Evolutionary conservation across 805 yeast species (phyloP), one percentile per base, ranked within the genome.

Genomic region (Nakazawaea molendinolei): DNA sequence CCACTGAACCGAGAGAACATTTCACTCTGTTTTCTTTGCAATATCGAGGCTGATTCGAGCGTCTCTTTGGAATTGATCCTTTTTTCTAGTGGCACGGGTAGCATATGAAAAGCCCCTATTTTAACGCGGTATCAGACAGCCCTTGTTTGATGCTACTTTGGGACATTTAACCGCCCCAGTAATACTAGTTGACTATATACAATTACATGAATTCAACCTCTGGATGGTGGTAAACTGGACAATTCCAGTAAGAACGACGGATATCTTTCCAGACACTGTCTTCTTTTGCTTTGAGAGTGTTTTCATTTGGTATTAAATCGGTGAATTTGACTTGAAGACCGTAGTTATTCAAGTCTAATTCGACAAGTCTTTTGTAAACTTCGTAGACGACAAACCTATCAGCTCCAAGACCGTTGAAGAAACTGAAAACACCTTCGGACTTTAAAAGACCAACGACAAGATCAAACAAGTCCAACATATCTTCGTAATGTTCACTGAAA

Each of bases 331-430:
- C 77, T 23, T 63, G 46, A 52, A 89, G 61, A 2, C 97, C 97
- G 51, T 83, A 87, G 46, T 82, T 85, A 29, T 66, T 63, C 45
- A 89, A 65, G 56, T 89, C 97, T 39, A 85, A 57, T 44, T 79
- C 84, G 4, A 85, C 95, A 39, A 89, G 77, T 48, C 76, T 72
- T 55, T 75, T 79, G 64, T 90, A 89, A 7, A 90, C 96, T 49
- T 89, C 89, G 51, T 82, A 82, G 46, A 81, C 74, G 10, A 81
- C 65, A 47, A 76, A 71, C 47, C 87, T 63, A 45, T 82, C 92
- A 12, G 89, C 90, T 17, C 92, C 92, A 8, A 84, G 66, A 0
- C 97, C 97, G 51, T 89, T 90, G 69, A 89, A 89, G 53, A 87
- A 89, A 5, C 95, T 86, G 44, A 89, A 87, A 1, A 76, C 71